These are phyloP conservation scores for Phytopythium delawarense DNA, from an alignment of 352 stramenopile genomes.

Conservation along the genomic window DNA sequence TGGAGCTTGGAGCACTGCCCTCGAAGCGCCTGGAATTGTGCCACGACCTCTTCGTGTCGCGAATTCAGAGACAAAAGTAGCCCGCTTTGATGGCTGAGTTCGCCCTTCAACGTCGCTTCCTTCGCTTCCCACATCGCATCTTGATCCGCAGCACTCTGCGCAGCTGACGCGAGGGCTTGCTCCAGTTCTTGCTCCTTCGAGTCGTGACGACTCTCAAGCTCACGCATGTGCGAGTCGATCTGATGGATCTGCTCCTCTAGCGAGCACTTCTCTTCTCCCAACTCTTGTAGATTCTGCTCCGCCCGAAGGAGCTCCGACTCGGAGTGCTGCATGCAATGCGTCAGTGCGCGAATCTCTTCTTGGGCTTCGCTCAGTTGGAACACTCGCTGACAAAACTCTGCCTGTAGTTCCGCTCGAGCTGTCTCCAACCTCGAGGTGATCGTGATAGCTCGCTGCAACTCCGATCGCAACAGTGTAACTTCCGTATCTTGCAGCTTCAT, in stretches of 20 bases:
- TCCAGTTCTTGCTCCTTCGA: neutral
- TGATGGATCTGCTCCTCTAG: neutral
- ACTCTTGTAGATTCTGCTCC: neutral
- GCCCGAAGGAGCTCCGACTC: neutral
- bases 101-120: neutral
- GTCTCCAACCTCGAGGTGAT: neutral
- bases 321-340: neutral
- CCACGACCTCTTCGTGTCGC: neutral
- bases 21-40: neutral
- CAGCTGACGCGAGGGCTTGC: neutral
- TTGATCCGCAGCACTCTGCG: neutral
- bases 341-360: neutral
- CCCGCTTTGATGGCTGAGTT: neutral
- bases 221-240: neutral
- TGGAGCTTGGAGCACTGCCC: neutral
- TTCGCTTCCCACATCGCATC: neutral
- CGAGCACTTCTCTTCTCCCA: neutral
- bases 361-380: neutral
- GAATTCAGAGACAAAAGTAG: neutral
- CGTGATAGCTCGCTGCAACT: neutral
- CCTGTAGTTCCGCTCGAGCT: neutral
- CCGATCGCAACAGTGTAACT: neutral
- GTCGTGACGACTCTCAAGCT: neutral
- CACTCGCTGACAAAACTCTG: neutral
- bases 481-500: neutral